Base-by-base conservation (phyloP, 2,329 filamentous ascomycete species). In the Penicillium sp. region DNA sequence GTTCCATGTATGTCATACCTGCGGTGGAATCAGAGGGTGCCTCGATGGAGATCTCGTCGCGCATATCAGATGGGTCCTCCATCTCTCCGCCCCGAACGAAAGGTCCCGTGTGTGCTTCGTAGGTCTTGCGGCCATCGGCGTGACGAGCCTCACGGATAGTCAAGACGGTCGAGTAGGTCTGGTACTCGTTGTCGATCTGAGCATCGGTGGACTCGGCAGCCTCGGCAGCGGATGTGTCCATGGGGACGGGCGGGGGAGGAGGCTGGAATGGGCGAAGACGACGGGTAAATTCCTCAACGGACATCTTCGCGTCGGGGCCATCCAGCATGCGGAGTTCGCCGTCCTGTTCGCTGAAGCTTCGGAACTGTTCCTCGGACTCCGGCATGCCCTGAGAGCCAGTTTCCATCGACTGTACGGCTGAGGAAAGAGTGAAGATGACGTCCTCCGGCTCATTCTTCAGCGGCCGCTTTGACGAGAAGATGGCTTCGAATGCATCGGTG, bases 201-300 rank as follows among this genome's bases (percentile, higher is more conserved):
- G 61, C 42, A n/a, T 76, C 73, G 55, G 81, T 76, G 31, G 74
- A 66, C 46, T 72, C 69, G 48, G 69, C 58, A n/a, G 61, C 57
- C 35, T 69, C 67, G 35, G 65, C 60, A 24, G 72, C 67, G 59
- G 72, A 66, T 62, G 72, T 66, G 49, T 69, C 50, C 60, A 76
- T 70, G 57, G 89, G 84, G 58, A 85, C 77, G 0, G 93, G 94
- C 42, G 87, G 78, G 20, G 92, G 90, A n/a, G 93, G 94, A 22
- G 90, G 89, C 53, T 86, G 83, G 78, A 96, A 97, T 7, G 92
- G 92, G 45, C 87, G 78, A 67, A 93, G 89, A 59, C 85, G 83
- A 65, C 84, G 86, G 18, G 85, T 82, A 75, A 89, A 84, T 67
- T 87, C 78, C 72, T 89, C 85, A 53, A 89, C 81, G 66, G 88